Conservation (phyloP, 768 basidiomycete genomes). For the Pleurotus sapidus region DNA sequence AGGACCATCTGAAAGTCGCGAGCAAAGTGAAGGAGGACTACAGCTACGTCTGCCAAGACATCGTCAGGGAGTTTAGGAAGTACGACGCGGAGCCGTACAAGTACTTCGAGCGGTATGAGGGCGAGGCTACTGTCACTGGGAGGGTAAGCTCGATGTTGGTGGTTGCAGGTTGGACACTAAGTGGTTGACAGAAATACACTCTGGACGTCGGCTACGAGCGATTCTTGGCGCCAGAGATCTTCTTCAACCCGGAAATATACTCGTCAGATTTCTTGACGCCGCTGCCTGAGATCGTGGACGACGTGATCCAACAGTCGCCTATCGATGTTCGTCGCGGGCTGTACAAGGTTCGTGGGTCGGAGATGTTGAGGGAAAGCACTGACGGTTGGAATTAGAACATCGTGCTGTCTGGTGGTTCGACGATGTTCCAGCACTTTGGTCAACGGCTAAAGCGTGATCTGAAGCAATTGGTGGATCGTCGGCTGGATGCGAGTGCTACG, state of each 20-base stretch:
- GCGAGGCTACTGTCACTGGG: slow-evolving; percentile 90
- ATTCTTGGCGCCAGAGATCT: slow-evolving; percentile 98
- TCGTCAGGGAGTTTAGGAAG: slow-evolving; percentile 98
- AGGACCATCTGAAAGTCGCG: slow-evolving; percentile 90
- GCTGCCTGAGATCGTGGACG: slow-evolving; percentile 92
- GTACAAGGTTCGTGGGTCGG: slow-evolving; percentile 66
- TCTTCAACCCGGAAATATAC: slow-evolving; percentile 99
- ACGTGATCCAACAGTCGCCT: slow-evolving; percentile 92
- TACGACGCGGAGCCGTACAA: slow-evolving; percentile 96
- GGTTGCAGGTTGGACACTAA: not conserved
- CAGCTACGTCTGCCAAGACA: slow-evolving; percentile 98
- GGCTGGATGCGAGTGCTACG: slow-evolving; percentile 74
- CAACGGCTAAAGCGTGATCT: slow-evolving; percentile 93
- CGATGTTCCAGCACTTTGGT: slow-evolving; percentile 99
- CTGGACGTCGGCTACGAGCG: slow-evolving; percentile 98
- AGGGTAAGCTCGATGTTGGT: slow-evolving; percentile 49
- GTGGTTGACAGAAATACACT: slow-evolving; percentile 71
- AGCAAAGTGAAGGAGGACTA: slow-evolving; percentile 97
- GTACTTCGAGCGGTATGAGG: slow-evolving; percentile 91
- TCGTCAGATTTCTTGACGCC: slow-evolving; percentile 98
- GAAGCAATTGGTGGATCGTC: slow-evolving; percentile 88
- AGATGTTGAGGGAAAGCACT: not conserved
- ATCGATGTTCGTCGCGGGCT: slow-evolving; percentile 96
- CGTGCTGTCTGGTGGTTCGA: slow-evolving; percentile 94
- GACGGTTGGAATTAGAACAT: slow-evolving; percentile 69